Evolutionary conservation across 352 stramenopile genomes (phyloP), one percentile per base, ranked within the genome.

Genomic region (Globisporangium nagaii): DNA sequence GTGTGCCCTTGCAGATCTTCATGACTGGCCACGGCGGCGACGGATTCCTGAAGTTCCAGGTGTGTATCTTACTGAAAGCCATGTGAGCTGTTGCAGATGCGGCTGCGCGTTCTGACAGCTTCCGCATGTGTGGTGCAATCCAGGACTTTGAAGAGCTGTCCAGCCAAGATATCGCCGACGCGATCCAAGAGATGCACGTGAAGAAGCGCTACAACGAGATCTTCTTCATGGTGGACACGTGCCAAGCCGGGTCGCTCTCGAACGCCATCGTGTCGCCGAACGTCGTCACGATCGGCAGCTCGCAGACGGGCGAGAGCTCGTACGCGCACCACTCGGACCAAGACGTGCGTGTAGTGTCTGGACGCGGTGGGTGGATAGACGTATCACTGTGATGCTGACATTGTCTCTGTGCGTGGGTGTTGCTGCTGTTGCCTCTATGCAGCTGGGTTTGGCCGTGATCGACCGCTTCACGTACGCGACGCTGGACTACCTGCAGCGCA

Each of bases 211-310:
- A 97, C 72, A 88, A 97, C 32, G 79, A 98, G 62, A 90, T 98
- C 20, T 94, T 99, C 46, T 98, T 98, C 63, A 96, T 98, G 68
- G 91, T 97, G n/a, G 96, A 99, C 80, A 99, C 96, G 7, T 99
- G 96, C 66, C 96, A 99, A 68, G 96, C 95, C 4, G 95, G 93
- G 34, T 98, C 94, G 42, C 75, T 98, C 28, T 84, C 80, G 32
- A 93, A 93, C 43, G 70, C 86, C 7, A 76, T 95, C 40, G 71
- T 76, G 40, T 93, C 84, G 2, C 86, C 88, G 0, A 97, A 98
- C 60, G 86, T 98, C 8, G 86, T 96, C 44, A 94, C 88, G 9
- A 91, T 98, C 45, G 94, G 92, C 46, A 98, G 89, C 52, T 96
- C 88, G 20, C 63, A 95, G 47, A 86, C 84, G 17, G 82, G 80